Percentiles rank a stretch among this genome's conserved stretches.
phyloP scores from a whole-genome alignment of 2,329 filamentous ascomycete genomes.

The Pestalotiopsis sp. region DNA sequence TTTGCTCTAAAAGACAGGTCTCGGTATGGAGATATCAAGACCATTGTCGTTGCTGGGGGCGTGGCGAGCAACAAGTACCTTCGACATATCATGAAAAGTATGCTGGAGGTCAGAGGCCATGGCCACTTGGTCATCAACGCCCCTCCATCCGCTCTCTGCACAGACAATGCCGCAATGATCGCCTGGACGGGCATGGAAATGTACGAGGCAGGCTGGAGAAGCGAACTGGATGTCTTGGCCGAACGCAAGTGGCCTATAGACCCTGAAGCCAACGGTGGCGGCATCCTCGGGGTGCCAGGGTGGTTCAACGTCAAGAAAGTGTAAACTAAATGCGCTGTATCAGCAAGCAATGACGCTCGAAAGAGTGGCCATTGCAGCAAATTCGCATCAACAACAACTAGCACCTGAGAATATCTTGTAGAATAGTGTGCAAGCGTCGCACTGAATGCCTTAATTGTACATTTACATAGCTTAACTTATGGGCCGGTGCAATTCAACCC shows the following conservation, averaged over 20 bases:
- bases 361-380: neutral
- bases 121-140: constrained; percentile 62
- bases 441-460: constrained; percentile 21
- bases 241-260: constrained; percentile 77
- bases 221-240: constrained; percentile 58
- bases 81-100: constrained; percentile 59
- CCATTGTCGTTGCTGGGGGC: constrained; percentile 83
- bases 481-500: constrained; percentile 15
- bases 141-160: constrained; percentile 79
- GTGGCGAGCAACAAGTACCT: constrained; percentile 86
- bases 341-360: neutral
- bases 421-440: neutral
- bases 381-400: neutral
- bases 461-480: constrained; percentile 20
- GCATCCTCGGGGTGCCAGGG: constrained; percentile 49
- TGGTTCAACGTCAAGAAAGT: constrained; percentile 34
- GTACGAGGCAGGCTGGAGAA: constrained; percentile 75
- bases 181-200: constrained; percentile 93
- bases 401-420: neutral
- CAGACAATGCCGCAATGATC: constrained; percentile 97
- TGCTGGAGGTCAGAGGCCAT: constrained; percentile 68
- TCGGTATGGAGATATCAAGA: constrained; percentile 25
- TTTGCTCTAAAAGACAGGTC: constrained; percentile 57
- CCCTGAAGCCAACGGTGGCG: constrained; percentile 56
- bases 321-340: neutral